These are phyloP conservation scores for Alternaria metachromatica DNA, from an alignment of 2,329 filamentous ascomycete species.

Conservation along the genomic window DNA sequence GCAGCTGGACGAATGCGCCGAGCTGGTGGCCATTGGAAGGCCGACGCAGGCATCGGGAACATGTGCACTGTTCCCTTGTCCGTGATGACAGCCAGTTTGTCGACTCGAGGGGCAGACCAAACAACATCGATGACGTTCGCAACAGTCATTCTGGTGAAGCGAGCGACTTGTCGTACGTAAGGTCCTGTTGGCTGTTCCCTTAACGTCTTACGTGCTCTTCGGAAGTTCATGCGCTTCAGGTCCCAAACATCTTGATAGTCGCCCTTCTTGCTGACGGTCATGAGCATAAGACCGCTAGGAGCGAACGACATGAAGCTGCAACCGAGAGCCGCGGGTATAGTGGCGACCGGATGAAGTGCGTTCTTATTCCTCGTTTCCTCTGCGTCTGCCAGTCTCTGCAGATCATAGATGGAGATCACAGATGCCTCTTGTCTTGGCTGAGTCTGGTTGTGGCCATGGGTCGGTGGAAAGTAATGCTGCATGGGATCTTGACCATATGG, in stretches of 20 bases:
- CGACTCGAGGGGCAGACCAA: constrained; percentile 82
- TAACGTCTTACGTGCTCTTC: constrained; percentile 42
- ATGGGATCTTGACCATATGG: constrained; percentile 46
- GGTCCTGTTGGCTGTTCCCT: constrained; percentile 46
- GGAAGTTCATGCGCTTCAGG: constrained; percentile 65
- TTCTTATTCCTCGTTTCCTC: constrained; percentile 59
- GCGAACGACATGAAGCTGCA: constrained; percentile 84
- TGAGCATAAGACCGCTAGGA: constrained; percentile 73
- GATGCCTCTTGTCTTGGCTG: constrained; percentile 68
- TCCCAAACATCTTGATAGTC: constrained; percentile 86
- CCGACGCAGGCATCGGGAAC: constrained; percentile 81
- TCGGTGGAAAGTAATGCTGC: constrained; percentile 72
- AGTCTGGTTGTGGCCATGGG: constrained; percentile 68
- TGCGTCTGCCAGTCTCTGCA: constrained; percentile 63
- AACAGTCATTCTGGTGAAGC: constrained; percentile 90
- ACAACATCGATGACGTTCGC: constrained; percentile 88
- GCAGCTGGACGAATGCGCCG: constrained; percentile 48
- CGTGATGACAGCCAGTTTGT: constrained; percentile 86
- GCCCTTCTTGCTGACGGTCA: constrained; percentile 83
- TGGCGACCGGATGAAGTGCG: constrained; percentile 67
- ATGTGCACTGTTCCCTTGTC: constrained; percentile 95
- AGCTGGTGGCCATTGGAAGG: constrained; percentile 86
- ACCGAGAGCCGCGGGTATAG: constrained; percentile 73
- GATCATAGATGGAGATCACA: constrained; percentile 76
- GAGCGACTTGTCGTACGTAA: constrained; percentile 79